Base-by-base conservation (phyloP, 179 eudicot species). In the Heliamphora pulchella region DNA sequence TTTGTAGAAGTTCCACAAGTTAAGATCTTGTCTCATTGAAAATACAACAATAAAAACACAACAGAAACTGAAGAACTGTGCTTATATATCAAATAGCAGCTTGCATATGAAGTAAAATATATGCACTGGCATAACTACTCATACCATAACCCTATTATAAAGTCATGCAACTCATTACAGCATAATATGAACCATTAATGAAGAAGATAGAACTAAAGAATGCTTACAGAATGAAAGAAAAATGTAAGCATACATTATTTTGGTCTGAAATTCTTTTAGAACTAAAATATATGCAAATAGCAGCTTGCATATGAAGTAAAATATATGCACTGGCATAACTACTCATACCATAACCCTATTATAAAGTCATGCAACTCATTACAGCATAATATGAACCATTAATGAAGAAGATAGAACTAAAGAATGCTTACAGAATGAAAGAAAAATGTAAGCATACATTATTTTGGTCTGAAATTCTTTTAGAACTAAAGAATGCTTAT, bases 61-160 rank as follows among this genome's bases (percentile, higher is more conserved):
- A 64, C 3, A 22, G 44, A 20, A 69, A 68, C 5, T 48, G 51
- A 48, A 48, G 51, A 48, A 48, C 5, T 2, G 51, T 48, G 51
- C 51, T 48, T n/a, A 3, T 51, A 51, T 51, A 14, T 15, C 62
- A 13, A 58, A 58, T 14, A 10, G 13, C 62, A 15, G 18, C 17
- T 58, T 58, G 62, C 75, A 71, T 13, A 48, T 72, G 10, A 70
- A 71, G 39, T 18, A 43, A 72, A 72, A 55, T n/a, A 50, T 70
- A 70, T 70, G 6, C 4, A 18, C 53, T 48, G 8, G 31, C 54
- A 70, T 14, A 6, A 46, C 3, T 20, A n/a, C n/a, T n/a, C n/a
- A n/a, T n/a, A n/a, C n/a, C n/a, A n/a, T n/a, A n/a, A n/a, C n/a
- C 5, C 72, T 43, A 48, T 43, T 8, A 18, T 17, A 71, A 47